Base-by-base conservation (phyloP, 345 rosid genomes). In the Pseudoturritis turrita region DNA sequence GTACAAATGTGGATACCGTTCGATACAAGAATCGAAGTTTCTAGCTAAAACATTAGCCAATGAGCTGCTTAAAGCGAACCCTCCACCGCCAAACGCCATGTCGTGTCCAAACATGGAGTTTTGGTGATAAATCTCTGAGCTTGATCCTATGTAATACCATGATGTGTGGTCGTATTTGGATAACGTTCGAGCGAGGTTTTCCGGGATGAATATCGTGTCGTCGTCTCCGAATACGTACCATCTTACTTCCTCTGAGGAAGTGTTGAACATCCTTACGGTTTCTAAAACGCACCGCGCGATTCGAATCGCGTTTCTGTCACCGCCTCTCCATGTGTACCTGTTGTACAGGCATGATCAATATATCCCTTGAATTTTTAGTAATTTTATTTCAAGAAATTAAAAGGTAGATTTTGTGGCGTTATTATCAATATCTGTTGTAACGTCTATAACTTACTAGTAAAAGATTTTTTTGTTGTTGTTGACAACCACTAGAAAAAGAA, bases 151-250 rank as follows among this genome's bases (percentile, higher is more conserved):
- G 65, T 94, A 91, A 73, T 86, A 78, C 96, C 96, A 94, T 4
- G 81, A 80, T 56, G 44, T 72, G 50, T 89, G 90, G 70, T 94
- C 92, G 37, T 94, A 94, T 75, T 91, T 91, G 1, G 91, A 85
- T 10, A 94, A 90, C 1, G 91, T 89, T 77, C 80, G 81, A 18
- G 83, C 88, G 17, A 94, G 74, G 66, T 91, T 89, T 52, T 89
- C 86, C 0, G 89, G 85, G 6, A 94, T 71, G 68, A 88, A 94
- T 18, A 91, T 71, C 0, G 96, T 89, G 80, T 87, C 97, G 9
- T 91, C 98, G 4, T 89, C 98, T 25, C 96, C 96, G 3, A 94
- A 91, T 12, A 94, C 90, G 10, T 65, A 91, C 98, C 98, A 91
- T 28, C 88, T 75, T 6, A 86, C 88, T 36, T 85, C 77, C 5